phyloP scores from a whole-genome alignment of 768 basidiomycete species.

The Aureoboletus auriporus region DNA sequence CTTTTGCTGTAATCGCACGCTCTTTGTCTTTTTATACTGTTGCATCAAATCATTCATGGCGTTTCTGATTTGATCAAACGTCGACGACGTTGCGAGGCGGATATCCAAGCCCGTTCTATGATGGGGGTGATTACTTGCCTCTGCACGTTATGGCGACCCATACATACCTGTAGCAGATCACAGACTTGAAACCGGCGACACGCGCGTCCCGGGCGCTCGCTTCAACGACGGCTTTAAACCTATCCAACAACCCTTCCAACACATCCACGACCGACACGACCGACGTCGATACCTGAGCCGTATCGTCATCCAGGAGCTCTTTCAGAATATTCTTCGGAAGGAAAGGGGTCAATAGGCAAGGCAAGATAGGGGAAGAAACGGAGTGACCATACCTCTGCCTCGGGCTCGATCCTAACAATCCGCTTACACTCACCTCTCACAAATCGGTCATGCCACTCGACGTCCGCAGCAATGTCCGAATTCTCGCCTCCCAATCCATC shows the following conservation, averaged over 20 bases:
- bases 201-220: slow-evolving; percentile 38
- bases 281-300: slow-evolving; percentile 12
- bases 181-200: slow-evolving; percentile 72
- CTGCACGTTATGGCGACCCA: background rate
- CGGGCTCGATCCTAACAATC: slow-evolving; percentile 64
- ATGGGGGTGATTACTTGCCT: background rate
- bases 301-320: slow-evolving; percentile 18
- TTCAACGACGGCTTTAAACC: slow-evolving; percentile 36
- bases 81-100: slow-evolving; percentile 32
- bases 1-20: slow-evolving; percentile 57
- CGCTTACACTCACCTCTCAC: slow-evolving; percentile 50
- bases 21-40: slow-evolving; percentile 33
- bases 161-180: slow-evolving; percentile 57
- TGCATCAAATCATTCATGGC: slow-evolving; percentile 31
- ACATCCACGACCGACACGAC: slow-evolving; percentile 4
- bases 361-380: background rate
- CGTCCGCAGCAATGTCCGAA: slow-evolving; percentile 42
- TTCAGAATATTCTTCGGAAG: slow-evolving; percentile 11
- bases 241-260: slow-evolving; percentile 29
- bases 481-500: slow-evolving; percentile 58
- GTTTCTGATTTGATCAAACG: slow-evolving; percentile 23
- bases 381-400: slow-evolving; percentile 56
- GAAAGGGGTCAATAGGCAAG: slow-evolving; percentile 2
- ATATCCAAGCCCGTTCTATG: slow-evolving; percentile 56
- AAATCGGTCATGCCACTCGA: slow-evolving; percentile 61